A percentile compares a stretch with the other conserved stretches of the same genome.
Conservation (phyloP, 1,284 basidiomycete genomes). For the Termitomyces sp. region DNA sequence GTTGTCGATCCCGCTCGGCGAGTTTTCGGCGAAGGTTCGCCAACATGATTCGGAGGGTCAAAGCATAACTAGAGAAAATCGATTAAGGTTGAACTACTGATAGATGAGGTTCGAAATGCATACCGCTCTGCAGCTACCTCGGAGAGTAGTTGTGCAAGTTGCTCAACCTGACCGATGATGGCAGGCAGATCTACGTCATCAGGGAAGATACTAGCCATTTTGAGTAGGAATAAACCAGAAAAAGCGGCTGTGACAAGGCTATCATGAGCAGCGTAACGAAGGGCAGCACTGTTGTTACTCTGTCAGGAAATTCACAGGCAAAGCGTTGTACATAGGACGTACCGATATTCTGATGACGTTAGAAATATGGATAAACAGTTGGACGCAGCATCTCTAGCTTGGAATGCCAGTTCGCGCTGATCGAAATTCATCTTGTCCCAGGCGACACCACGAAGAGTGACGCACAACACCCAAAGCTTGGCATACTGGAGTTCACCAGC, state of each 20-base stretch:
- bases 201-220: slow-evolving; percentile 86
- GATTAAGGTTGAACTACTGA: slow-evolving; percentile 3
- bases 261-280: slow-evolving; percentile 89
- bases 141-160: slow-evolving; percentile 75
- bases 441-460: slow-evolving; percentile 82
- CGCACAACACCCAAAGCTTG: slow-evolving; percentile 90
- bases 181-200: slow-evolving; percentile 70
- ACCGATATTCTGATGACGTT: slow-evolving; percentile 74
- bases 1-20: slow-evolving; percentile 42
- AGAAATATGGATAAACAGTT: slow-evolving; percentile 80
- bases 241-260: slow-evolving; percentile 89
- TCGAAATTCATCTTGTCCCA: slow-evolving; percentile 96
- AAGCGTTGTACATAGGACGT: slow-evolving; percentile 17
- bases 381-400: slow-evolving; percentile 87
- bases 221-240: slow-evolving; percentile 87
- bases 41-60: slow-evolving; percentile 87
- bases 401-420: slow-evolving; percentile 89
- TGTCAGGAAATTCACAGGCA: neutral
- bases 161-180: slow-evolving; percentile 77
- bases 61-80: slow-evolving; percentile 59
- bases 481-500: slow-evolving; percentile 86
- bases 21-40: slow-evolving; percentile 83
- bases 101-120: neutral
- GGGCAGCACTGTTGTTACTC: slow-evolving; percentile 51
- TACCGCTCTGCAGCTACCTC: slow-evolving; percentile 85